Conservation (phyloP, 306 rosid genomes). For the Lablab purpureus region DNA sequence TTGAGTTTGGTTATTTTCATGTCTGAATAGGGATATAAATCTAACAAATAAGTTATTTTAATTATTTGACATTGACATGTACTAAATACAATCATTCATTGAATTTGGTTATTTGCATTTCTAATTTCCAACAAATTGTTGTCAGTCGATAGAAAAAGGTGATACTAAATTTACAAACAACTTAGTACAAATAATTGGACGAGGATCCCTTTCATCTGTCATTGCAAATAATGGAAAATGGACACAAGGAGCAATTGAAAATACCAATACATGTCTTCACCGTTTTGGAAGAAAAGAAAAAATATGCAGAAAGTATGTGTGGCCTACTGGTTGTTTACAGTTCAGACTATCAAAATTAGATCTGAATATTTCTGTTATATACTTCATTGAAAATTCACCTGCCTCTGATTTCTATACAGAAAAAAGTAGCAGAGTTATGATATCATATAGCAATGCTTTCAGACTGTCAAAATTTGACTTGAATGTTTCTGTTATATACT, state of each 20-base stretch:
- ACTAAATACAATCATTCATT: neutral
- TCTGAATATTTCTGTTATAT: slow-evolving; percentile 7
- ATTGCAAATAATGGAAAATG: too few relatives aligned
- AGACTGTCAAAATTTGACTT: neutral
- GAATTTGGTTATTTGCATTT: neutral
- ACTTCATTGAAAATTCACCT: slow-evolving; percentile 25
- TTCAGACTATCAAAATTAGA: neutral
- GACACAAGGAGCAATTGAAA: too few relatives aligned
- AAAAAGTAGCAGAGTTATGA: neutral
- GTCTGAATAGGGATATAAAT: neutral
- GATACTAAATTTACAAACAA: too few relatives aligned
- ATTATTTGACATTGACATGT: slow-evolving; percentile 11
- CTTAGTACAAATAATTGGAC: too few relatives aligned
- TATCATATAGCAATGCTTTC: slow-evolving; percentile 11
- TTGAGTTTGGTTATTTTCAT: neutral
- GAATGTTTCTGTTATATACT: slow-evolving; percentile 14
- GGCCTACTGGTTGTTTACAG: too few relatives aligned
- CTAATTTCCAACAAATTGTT: neutral
- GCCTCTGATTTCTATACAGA: slow-evolving; percentile 35
- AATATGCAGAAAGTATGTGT: too few relatives aligned
- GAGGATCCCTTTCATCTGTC: too few relatives aligned
- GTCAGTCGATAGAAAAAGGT: too few relatives aligned
- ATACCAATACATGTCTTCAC: too few relatives aligned
- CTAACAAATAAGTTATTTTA: neutral
- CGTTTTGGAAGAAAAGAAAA: too few relatives aligned